Base-by-base conservation (phyloP, 2,329 filamentous ascomycete species). In the Fusarium brachygibbosum region DNA sequence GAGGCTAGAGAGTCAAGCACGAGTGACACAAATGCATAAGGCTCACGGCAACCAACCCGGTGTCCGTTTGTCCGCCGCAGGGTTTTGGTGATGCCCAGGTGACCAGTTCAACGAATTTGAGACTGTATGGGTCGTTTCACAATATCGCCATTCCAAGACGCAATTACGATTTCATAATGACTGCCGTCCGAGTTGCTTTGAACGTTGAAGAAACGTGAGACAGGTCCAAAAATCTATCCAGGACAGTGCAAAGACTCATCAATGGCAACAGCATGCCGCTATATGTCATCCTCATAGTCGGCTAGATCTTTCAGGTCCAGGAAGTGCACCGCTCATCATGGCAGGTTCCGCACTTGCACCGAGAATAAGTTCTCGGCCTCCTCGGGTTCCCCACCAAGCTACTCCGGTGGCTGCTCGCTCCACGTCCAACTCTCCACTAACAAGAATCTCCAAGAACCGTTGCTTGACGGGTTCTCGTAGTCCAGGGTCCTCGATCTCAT, bases 391-490 rank as follows among this genome's bases (percentile, higher is more conserved):
- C 94, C 94, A 97, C 94, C 94, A 98, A 3, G 88, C 88, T 19
- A 97, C 91, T 49, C 91, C 93, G 32, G 92, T 85, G 40, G 90
- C 88, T 9, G 93, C 91, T 63, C 93, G 86, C 76, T 97, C 92
- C 25, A 97, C 90, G 79, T 97, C 94, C 88, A 97, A 91, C 81
- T 97, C 93, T 5, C 93, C 93, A 71, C 87, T 90, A 40, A 90
- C 90, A 12, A 97, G 80, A 4, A 93, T 86, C 60, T 96, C 90
- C 90, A 92, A 94, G 78, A 97, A 91, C 50, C 93, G 84, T 67
- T 88, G 85, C 75, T 90, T 89, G 37, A 90, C 92, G 4, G 84
- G 82, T 46, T 89, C 85, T 42, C 89, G 85, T 82, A 94, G 88
- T 6, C 74, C 78, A 1, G 83, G 79, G 66, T 93, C 89, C 4